These are phyloP conservation scores for Retiboletus flavoniger DNA, from an alignment of 1,284 basidiomycete species.

Conservation along the genomic window DNA sequence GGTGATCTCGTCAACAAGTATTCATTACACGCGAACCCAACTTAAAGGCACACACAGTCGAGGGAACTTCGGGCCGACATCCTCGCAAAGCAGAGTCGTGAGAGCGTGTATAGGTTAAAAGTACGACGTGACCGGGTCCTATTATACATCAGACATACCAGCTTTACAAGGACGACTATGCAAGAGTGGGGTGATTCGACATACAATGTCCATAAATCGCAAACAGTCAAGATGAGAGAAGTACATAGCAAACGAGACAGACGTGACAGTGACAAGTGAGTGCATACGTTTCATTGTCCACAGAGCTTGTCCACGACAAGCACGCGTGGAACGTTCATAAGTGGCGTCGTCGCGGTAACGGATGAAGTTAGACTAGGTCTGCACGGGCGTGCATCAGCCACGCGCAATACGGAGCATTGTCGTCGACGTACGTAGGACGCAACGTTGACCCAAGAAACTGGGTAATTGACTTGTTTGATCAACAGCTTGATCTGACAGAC, in stretches of 20 bases:
- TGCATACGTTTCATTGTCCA: constrained; percentile 7
- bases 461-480: constrained; percentile 23
- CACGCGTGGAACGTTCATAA: not conserved
- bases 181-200: not conserved
- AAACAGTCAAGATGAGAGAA: not conserved
- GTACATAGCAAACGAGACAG: constrained; percentile 1
- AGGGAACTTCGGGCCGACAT: too few relatives aligned
- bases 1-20: too few relatives aligned
- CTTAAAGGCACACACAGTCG: too few relatives aligned
- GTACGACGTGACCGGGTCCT: not conserved
- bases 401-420: not conserved
- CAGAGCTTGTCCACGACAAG: not conserved
- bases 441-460: constrained; percentile 24
- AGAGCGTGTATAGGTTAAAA: not conserved
- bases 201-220: constrained; percentile 2
- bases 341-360: not conserved
- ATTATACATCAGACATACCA: constrained; percentile 6
- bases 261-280: not conserved
- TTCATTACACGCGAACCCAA: too few relatives aligned
- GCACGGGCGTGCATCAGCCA: constrained; percentile 8
- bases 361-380: constrained; percentile 10
- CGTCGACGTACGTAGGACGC: constrained; percentile 14
- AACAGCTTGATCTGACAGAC: constrained; percentile 35
- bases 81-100: not conserved
- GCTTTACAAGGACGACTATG: constrained; percentile 3